Conservation (phyloP, 2,329 filamentous ascomycete species). For the Colletotrichum agaves region DNA sequence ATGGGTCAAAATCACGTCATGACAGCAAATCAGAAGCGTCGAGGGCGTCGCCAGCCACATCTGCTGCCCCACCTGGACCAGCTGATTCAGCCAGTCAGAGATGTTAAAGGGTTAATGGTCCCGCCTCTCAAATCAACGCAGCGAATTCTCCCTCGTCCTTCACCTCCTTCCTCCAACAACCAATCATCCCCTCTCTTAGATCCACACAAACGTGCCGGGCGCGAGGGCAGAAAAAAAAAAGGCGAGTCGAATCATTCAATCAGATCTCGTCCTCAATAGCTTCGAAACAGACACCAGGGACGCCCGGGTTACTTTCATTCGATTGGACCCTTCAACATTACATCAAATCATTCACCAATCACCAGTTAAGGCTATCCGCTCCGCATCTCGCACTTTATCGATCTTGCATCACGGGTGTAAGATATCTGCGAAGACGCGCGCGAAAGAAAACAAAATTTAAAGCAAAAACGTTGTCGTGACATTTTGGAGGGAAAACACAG, state of each 20-base stretch:
- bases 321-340: slow-evolving; percentile 25
- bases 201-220: slow-evolving; percentile 48
- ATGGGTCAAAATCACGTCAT: slow-evolving; percentile 38
- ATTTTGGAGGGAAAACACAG: slow-evolving; percentile 18
- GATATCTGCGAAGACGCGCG: slow-evolving; percentile 26
- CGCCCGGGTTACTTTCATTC: slow-evolving; percentile 26
- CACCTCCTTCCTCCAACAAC: slow-evolving; percentile 57
- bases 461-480: slow-evolving; percentile 10
- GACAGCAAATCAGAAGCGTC: slow-evolving; percentile 36
- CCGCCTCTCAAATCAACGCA: slow-evolving; percentile 64
- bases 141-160: slow-evolving; percentile 56
- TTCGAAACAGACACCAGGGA: slow-evolving; percentile 32
- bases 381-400: slow-evolving; percentile 35
- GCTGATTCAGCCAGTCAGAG: slow-evolving; percentile 64
- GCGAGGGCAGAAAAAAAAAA: slow-evolving; percentile 38
- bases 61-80: slow-evolving; percentile 46
- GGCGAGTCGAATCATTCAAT: slow-evolving; percentile 43
- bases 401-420: slow-evolving; percentile 31
- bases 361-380: slow-evolving; percentile 27
- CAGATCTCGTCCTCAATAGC: slow-evolving; percentile 42
- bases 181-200: slow-evolving; percentile 56
- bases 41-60: slow-evolving; percentile 19
- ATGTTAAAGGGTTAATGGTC: slow-evolving; percentile 55
- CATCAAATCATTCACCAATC: slow-evolving; percentile 33
- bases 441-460: not conserved